Conservation (phyloP, 768 basidiomycete species). For the Crucibulum laeve region DNA sequence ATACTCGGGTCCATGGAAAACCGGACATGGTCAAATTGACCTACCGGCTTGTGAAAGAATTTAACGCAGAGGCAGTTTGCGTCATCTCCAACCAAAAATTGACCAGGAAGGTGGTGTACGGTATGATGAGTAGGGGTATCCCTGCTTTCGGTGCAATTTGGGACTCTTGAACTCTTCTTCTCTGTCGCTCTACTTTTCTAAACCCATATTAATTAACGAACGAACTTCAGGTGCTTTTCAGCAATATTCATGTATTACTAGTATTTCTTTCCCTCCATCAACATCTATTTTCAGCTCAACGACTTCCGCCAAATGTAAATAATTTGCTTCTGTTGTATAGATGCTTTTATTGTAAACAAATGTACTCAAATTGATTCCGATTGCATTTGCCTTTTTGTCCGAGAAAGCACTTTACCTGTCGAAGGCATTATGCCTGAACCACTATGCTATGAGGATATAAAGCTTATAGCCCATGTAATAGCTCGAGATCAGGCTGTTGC, state of each 20-base stretch:
- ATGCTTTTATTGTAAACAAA: too few relatives aligned
- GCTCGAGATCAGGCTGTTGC: slow-evolving; percentile 53
- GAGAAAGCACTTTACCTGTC: too few relatives aligned
- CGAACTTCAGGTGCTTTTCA: too few relatives aligned
- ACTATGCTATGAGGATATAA: slow-evolving; percentile 2
- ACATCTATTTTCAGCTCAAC: too few relatives aligned
- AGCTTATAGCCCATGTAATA: slow-evolving; percentile 38
- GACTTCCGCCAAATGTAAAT: too few relatives aligned
- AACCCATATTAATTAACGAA: too few relatives aligned
- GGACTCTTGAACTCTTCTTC: slow-evolving; percentile 42
- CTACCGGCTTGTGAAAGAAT: slow-evolving; percentile 40
- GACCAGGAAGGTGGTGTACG: slow-evolving; percentile 54
- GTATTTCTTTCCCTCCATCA: too few relatives aligned
- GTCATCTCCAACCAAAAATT: slow-evolving; percentile 57
- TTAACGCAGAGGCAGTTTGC: slow-evolving; percentile 49
- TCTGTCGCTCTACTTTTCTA: too few relatives aligned
- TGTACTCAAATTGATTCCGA: too few relatives aligned
- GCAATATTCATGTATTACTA: too few relatives aligned
- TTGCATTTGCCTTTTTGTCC: too few relatives aligned
- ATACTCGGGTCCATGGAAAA: slow-evolving; percentile 40
- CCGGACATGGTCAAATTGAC: slow-evolving; percentile 47
- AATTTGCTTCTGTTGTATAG: too few relatives aligned
- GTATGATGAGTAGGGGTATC: slow-evolving; percentile 54
- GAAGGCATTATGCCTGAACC: not conserved
- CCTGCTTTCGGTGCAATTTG: slow-evolving; percentile 62